Conservation (phyloP, 495 filamentous ascomycete genomes). For the Amorphotheca resinae region DNA sequence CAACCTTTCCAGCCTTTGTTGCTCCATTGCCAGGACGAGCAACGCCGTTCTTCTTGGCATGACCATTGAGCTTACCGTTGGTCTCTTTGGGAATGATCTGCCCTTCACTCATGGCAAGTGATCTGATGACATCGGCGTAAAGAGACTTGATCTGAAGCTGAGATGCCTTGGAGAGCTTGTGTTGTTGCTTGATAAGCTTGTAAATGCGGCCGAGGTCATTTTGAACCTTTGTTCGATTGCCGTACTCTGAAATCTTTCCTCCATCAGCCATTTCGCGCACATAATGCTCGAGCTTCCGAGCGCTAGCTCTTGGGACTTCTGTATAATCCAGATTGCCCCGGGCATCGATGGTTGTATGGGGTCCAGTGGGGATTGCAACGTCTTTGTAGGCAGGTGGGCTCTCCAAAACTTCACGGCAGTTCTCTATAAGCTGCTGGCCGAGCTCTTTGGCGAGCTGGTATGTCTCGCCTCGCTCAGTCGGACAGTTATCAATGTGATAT, state of each 20-base stretch:
- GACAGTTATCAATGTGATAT: slow-evolving; percentile 98
- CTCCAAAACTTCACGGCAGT: slow-evolving; percentile 84
- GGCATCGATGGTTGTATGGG: slow-evolving; percentile 78
- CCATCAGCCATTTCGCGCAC: slow-evolving; percentile 98
- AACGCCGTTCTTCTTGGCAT: slow-evolving; percentile 49
- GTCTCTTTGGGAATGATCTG: slow-evolving; percentile 87
- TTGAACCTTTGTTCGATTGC: slow-evolving; percentile 95
- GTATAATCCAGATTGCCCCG: slow-evolving; percentile 82
- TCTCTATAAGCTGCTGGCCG: slow-evolving; percentile 89
- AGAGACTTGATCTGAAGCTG: slow-evolving; percentile 90
- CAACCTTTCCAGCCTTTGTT: slow-evolving; percentile 71
- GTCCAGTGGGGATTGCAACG: slow-evolving; percentile 81
- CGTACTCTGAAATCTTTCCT: slow-evolving; percentile 95
- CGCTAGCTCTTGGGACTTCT: slow-evolving; percentile 77
- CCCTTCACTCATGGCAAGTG: slow-evolving; percentile 90
- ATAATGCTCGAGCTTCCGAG: slow-evolving; percentile 96
- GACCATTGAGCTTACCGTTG: slow-evolving; percentile 49
- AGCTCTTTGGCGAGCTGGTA: slow-evolving; percentile 94
- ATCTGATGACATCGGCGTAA: slow-evolving; percentile 86
- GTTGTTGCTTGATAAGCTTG: slow-evolving; percentile 94
- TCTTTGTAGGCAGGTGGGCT: slow-evolving; percentile 87
- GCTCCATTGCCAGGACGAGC: slow-evolving; percentile 34
- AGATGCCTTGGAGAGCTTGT: slow-evolving; percentile 87
- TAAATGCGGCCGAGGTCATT: slow-evolving; percentile 89
- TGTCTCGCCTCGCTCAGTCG: slow-evolving; percentile 90